phyloP scores from a whole-genome alignment of 805 yeast species.

The Yarrowia osloensis region DNA sequence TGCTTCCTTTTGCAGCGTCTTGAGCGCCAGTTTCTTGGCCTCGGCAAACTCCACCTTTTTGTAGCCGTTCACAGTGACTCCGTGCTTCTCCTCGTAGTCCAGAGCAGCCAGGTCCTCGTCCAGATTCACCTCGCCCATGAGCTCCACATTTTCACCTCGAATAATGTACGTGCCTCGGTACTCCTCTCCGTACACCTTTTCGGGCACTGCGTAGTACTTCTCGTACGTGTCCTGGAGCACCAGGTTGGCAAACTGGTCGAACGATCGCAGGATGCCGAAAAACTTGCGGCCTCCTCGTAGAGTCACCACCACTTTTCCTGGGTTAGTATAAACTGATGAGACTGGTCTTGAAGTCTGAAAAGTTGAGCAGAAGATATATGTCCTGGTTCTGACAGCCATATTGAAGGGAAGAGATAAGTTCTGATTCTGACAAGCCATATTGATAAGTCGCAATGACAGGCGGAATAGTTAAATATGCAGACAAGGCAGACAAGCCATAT shows the following conservation, averaged over 20 bases:
- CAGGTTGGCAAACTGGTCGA: constrained; percentile 92
- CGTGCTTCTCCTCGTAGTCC: constrained; percentile 27
- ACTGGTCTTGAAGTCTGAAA: no score
- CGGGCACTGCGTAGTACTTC: constrained; percentile 58
- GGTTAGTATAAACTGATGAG: background rate
- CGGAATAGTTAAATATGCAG: no score
- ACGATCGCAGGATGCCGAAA: constrained; percentile 88
- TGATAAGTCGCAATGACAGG: no score
- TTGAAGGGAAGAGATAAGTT: no score
- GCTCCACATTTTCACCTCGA: constrained; percentile 93
- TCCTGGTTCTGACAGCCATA: no score
- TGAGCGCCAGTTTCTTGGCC: constrained; percentile 24
- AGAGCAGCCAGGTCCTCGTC: constrained; percentile 56
- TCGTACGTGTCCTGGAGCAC: constrained; percentile 90
- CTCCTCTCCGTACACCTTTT: constrained; percentile 68
- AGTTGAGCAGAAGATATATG: no score
- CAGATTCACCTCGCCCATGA: constrained; percentile 91
- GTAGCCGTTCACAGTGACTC: constrained; percentile 27
- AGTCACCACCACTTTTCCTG: constrained; percentile 71
- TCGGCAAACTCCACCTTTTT: constrained; percentile 22
- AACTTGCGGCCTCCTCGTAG: constrained; percentile 87
- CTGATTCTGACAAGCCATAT: no score
- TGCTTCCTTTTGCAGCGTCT: background rate
- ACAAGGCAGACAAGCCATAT: no score
- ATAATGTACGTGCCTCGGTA: constrained; percentile 79